Percentiles rank a stretch among this genome's conserved stretches.
These are phyloP conservation scores for Cadophora luteo-olivacea DNA, from an alignment of 2,329 filamentous ascomycete species.

Conservation along the genomic window DNA sequence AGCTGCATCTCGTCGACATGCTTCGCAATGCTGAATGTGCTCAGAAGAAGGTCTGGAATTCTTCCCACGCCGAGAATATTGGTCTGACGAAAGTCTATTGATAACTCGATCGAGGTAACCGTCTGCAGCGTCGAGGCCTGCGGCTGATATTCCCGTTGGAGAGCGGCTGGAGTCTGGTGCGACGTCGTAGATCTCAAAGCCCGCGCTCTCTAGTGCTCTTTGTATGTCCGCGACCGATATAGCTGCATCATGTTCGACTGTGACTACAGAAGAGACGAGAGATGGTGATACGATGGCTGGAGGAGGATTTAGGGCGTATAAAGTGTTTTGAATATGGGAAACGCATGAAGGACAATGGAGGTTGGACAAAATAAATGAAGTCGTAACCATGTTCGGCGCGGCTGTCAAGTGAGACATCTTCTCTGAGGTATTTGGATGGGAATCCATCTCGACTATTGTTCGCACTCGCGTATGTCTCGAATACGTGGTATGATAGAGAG, in stretches of 20 bases:
- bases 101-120: slow-evolving; percentile 42
- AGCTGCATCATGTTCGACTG: slow-evolving; percentile 59
- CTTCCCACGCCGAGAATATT: slow-evolving; percentile 10
- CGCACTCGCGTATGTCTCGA: neutral
- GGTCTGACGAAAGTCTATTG: slow-evolving; percentile 37
- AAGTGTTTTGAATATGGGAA: slow-evolving; percentile 65
- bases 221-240: slow-evolving; percentile 52
- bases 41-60: slow-evolving; percentile 21
- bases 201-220: slow-evolving; percentile 59
- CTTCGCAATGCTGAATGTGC: slow-evolving; percentile 57
- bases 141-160: slow-evolving; percentile 19
- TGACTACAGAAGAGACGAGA: slow-evolving; percentile 73
- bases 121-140: slow-evolving; percentile 31
- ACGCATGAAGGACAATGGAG: slow-evolving; percentile 82
- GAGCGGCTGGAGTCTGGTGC: slow-evolving; percentile 26
- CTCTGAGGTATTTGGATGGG: neutral
- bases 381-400: slow-evolving; percentile 32
- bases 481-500: neutral
- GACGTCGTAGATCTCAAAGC: slow-evolving; percentile 60
- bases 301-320: slow-evolving; percentile 57
- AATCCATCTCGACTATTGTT: neutral
- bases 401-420: neutral
- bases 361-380: slow-evolving; percentile 68
- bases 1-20: slow-evolving; percentile 52
- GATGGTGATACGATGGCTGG: slow-evolving; percentile 69